Percentiles rank a stretch among this genome's conserved stretches.
Evolutionary conservation across 768 basidiomycete genomes (phyloP).

Genomic region (Polyporus arcularius): DNA sequence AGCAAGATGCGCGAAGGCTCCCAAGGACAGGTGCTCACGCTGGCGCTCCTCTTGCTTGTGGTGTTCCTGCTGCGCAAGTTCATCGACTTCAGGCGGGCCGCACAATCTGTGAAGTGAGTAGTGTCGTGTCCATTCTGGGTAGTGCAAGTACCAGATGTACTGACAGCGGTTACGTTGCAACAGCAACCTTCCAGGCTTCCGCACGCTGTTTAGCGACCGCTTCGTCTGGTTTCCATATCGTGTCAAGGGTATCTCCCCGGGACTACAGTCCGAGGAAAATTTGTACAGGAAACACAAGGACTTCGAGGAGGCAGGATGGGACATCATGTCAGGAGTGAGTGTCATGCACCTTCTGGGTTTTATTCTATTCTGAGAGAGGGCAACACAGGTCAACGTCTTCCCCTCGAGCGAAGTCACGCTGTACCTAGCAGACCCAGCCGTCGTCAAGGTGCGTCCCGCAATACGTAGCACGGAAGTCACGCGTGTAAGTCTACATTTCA

Average conservation of each 20-base stretch:
- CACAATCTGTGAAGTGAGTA: conserved; percentile 22
- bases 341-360: neutral
- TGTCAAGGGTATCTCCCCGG: conserved; percentile 22
- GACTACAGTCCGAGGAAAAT: conserved; percentile 19
- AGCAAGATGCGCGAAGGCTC: neutral
- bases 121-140: neutral
- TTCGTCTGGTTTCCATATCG: conserved; percentile 23
- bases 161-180: neutral
- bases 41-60: conserved; percentile 15
- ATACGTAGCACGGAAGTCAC: neutral
- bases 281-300: conserved; percentile 22
- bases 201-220: conserved; percentile 17
- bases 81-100: conserved; percentile 19
- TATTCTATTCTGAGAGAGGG: neutral
- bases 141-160: neutral
- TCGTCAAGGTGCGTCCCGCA: conserved; percentile 13
- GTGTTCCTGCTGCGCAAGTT: conserved; percentile 17
- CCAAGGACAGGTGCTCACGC: neutral
- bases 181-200: conserved; percentile 23
- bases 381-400: conserved; percentile 10
- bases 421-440: conserved; percentile 18
- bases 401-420: conserved; percentile 2
- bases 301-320: conserved; percentile 25
- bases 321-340: conserved; percentile 27
- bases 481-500: neutral